Percentiles rank a stretch among this genome's conserved stretches.
These are phyloP conservation scores for Linum lewisii DNA, from an alignment of 345 rosid genomes.

Conservation along the genomic window DNA sequence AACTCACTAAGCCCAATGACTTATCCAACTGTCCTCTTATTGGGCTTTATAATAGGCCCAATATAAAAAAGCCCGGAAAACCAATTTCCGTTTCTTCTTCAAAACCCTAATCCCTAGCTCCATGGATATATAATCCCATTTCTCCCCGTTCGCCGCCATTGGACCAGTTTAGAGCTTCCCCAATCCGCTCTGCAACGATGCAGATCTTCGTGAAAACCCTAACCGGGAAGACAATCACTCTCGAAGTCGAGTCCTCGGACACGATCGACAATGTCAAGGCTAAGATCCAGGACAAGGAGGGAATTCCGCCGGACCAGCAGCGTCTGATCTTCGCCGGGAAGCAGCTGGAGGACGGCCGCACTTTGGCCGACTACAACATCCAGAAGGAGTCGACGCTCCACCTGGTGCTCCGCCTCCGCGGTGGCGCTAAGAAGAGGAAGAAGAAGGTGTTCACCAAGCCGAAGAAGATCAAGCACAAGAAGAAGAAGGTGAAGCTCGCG, in stretches of 20 bases:
- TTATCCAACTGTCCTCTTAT: too few species aligned
- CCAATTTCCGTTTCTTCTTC: too few species aligned
- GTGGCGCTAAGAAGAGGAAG: slow-evolving; percentile 8
- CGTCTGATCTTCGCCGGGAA: slow-evolving; percentile 5
- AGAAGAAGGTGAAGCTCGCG: slow-evolving; percentile 6
- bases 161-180: neutral
- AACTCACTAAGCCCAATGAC: too few species aligned
- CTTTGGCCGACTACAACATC: slow-evolving; percentile 2
- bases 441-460: slow-evolving; percentile 5
- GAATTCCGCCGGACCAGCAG: slow-evolving; percentile 6
- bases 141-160: neutral
- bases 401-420: slow-evolving; percentile 7
- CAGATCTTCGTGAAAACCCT: slow-evolving; percentile 8
- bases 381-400: slow-evolving; percentile 7
- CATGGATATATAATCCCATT: neutral
- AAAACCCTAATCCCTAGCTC: neutral
- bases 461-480: slow-evolving; percentile 6
- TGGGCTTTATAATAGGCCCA: neutral
- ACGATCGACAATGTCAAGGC: slow-evolving; percentile 6
- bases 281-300: slow-evolving; percentile 8
- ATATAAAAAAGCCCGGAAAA: neutral
- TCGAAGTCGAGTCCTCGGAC: slow-evolving; percentile 5
- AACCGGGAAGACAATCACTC: slow-evolving; percentile 5
- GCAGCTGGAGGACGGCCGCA: slow-evolving; percentile 8
- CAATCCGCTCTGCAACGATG: neutral